phyloP scores from a whole-genome alignment of 2,329 filamentous ascomycete species.

The Apiospora pterosperma region DNA sequence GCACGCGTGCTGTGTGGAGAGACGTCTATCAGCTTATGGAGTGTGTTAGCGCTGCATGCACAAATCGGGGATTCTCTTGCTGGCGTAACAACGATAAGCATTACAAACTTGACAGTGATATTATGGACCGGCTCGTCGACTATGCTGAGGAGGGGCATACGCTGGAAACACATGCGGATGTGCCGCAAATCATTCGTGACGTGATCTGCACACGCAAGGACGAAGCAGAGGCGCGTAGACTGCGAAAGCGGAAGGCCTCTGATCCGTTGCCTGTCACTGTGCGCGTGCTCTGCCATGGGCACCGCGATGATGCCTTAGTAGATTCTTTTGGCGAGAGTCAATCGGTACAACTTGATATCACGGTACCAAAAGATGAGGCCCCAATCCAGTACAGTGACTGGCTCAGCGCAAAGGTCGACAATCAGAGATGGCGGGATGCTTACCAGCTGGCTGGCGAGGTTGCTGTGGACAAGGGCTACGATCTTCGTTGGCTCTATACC shows the following conservation, averaged over 20 bases:
- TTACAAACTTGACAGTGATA: constrained; percentile 5
- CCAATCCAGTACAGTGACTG: background rate
- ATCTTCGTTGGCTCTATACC: constrained; percentile 3
- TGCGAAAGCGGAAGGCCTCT: constrained; percentile 5
- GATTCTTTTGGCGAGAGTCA: background rate
- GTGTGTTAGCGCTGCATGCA: background rate
- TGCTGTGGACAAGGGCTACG: constrained; percentile 2
- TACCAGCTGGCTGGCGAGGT: background rate
- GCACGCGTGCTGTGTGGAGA: background rate
- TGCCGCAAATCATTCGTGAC: constrained; percentile 6
- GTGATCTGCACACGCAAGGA: constrained; percentile 2
- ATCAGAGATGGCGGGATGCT: background rate
- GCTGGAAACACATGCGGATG: constrained; percentile 6
- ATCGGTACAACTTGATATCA: background rate
- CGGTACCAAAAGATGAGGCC: constrained; percentile 3
- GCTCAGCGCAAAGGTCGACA: constrained; percentile 5
- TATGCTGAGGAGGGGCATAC: constrained; percentile 1
- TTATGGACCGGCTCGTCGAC: constrained; percentile 8
- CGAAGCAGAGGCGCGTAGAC: constrained; percentile 6
- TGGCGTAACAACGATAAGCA: constrained; percentile 6
- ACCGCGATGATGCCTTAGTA: background rate
- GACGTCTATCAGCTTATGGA: constrained; percentile 8
- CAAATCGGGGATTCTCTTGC: constrained; percentile 5
- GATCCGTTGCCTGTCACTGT: background rate
- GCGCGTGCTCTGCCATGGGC: background rate